Conservation (phyloP, 1,284 basidiomycete genomes). For the Ustilago trichophora region DNA sequence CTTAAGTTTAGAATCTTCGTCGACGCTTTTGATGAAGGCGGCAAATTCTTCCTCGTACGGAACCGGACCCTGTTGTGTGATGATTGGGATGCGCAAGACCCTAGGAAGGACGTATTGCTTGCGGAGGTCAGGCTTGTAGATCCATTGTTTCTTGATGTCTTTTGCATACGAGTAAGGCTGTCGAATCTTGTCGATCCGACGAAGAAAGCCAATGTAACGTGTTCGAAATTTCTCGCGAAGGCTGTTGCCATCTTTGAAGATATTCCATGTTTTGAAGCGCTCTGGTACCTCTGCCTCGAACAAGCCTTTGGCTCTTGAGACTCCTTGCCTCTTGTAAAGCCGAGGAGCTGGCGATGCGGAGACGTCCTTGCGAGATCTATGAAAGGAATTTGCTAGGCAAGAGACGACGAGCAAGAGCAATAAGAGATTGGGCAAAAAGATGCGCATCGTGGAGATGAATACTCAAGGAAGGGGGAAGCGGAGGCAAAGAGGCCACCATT, state of each 20-base stretch:
- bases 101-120: slow-evolving; percentile 34
- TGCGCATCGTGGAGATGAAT: slow-evolving; percentile 2
- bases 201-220: slow-evolving; percentile 3
- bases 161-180: slow-evolving; percentile 12
- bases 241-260: slow-evolving; percentile 27
- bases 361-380: no score
- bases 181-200: slow-evolving; percentile 8
- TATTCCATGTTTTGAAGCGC: slow-evolving; percentile 7
- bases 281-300: slow-evolving; percentile 17
- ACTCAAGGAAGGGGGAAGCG: neutral
- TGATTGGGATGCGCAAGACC: slow-evolving; percentile 24
- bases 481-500: neutral
- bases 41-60: slow-evolving; percentile 12
- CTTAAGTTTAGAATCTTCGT: slow-evolving; percentile 3
- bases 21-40: slow-evolving; percentile 1
- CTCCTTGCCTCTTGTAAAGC: neutral
- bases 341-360: neutral
- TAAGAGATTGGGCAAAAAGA: neutral
- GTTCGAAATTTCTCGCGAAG: slow-evolving; percentile 21
- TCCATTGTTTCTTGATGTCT: slow-evolving; percentile 20
- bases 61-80: slow-evolving; percentile 17
- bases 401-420: neutral
- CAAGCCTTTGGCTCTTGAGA: neutral
- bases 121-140: slow-evolving; percentile 28
- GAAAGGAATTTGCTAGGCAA: neutral